Evolutionary conservation across 1,139 yeast species (phyloP), one percentile per base, ranked within the genome.

Genomic region (Geotrichum aggregatum): DNA sequence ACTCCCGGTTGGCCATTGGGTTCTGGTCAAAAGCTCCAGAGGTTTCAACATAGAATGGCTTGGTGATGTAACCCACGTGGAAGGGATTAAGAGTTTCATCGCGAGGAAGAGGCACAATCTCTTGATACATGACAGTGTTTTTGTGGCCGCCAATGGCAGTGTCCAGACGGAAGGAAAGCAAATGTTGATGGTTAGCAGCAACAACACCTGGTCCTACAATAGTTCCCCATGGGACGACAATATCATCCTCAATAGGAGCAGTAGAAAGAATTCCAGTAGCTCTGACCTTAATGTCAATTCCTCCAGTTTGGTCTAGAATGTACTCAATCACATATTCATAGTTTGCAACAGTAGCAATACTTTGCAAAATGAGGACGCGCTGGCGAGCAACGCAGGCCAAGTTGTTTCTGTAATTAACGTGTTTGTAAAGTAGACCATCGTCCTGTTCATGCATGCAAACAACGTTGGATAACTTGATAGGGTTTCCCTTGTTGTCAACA

Each of bases 391-490:
- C 85, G 58, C 84, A 84, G 5, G 89, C 82, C 56, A 77, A 75
- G 56, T 76, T 75, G 54, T 87, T 87, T 75, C 95, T 79, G 75
- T 82, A 87, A 75, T 87, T 87, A 61, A 84, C 82, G 71, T 87
- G 96, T 76, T 87, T 86, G 76, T 81, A 84, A 65, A 84, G 74
- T 60, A 87, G 73, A 65, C 96, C 89, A 58, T 81, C 78, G 67
- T 87, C 96, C 71, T 86, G 95, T 72, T 87, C 96, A 67, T 87
- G 96, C 83, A 87, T 77, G 76, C 96, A 87, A 52, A 87, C 79
- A 47, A 91, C 84, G 68, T 83, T 84, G 64, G 87, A 83, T 58
- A 83, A 73, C 54, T 80, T 71, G 57, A 71, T 72, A 53, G 88
- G 86, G 56, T 78, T 80, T 68, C 95, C 95, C 53, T 75, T 73